Conservation (phyloP, 768 basidiomycete species). For the Hypholoma fasciculare region DNA sequence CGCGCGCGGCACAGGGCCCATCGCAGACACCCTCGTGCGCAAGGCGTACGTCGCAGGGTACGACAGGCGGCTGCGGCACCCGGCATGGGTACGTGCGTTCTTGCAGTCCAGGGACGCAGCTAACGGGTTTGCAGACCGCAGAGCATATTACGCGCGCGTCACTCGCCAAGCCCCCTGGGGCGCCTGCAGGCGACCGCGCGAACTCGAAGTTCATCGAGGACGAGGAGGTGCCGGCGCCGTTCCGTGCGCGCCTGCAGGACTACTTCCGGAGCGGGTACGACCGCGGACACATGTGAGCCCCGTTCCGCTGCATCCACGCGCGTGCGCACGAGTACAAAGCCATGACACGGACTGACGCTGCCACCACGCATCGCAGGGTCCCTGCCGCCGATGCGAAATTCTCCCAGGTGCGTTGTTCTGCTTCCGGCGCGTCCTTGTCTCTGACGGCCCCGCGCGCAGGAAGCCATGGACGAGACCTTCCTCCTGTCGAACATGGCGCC, state of each 20-base stretch:
- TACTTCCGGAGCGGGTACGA: slow-evolving; percentile 95
- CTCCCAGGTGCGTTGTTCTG: slow-evolving; percentile 57
- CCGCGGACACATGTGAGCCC: slow-evolving; percentile 88
- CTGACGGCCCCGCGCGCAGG: slow-evolving; percentile 33
- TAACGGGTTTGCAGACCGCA: slow-evolving; percentile 63
- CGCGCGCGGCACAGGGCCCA: slow-evolving; percentile 61
- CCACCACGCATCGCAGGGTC: slow-evolving; percentile 53
- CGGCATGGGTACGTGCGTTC: slow-evolving; percentile 74
- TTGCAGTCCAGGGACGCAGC: background rate
- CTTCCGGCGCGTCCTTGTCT: background rate
- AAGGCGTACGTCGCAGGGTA: slow-evolving; percentile 89
- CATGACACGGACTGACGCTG: background rate
- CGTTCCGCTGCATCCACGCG: background rate
- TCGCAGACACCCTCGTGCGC: slow-evolving; percentile 76
- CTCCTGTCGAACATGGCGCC: slow-evolving; percentile 94
- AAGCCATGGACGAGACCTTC: slow-evolving; percentile 97
- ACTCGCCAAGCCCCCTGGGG: slow-evolving; percentile 42
- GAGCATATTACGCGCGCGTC: slow-evolving; percentile 88
- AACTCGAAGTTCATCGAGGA: slow-evolving; percentile 88
- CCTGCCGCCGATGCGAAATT: slow-evolving; percentile 95
- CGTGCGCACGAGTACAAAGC: background rate
- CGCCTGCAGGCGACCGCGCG: slow-evolving; percentile 60
- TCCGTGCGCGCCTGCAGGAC: slow-evolving; percentile 84
- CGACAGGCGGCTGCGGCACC: slow-evolving; percentile 87
- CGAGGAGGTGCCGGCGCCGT: slow-evolving; percentile 66